A percentile compares a stretch with the other conserved stretches of the same genome.
Evolutionary conservation across 306 rosid species (phyloP).

Genomic region (Rosa rugosa): DNA sequence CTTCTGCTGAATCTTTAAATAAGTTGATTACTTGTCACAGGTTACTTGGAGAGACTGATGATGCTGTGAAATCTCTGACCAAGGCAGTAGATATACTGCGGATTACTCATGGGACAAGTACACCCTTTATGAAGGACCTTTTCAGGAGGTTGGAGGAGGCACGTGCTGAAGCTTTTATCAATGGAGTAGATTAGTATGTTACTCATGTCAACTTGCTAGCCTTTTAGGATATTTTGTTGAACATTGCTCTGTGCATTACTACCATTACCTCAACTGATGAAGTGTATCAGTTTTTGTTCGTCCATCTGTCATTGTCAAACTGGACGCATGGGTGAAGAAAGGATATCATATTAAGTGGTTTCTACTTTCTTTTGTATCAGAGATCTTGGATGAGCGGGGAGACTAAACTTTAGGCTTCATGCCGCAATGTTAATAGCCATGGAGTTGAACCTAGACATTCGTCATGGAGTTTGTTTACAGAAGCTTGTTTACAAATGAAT

Average conservation of each 20-base stretch:
- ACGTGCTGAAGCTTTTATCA: conserved; percentile 68
- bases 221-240: neutral
- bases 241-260: neutral
- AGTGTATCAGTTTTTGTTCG: neutral
- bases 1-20: neutral
- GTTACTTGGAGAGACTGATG: conserved; percentile 63
- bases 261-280: neutral
- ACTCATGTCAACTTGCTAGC: neutral
- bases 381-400: neutral
- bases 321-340: neutral
- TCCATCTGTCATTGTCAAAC: neutral
- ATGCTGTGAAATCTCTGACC: conserved; percentile 61
- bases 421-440: too few relatives aligned
- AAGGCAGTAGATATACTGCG: conserved; percentile 68
- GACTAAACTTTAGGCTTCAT: too few relatives aligned
- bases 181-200: conserved; percentile 16
- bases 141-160: conserved; percentile 81
- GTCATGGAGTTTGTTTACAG: too few relatives aligned
- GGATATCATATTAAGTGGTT: neutral
- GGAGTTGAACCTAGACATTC: too few relatives aligned
- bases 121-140: conserved; percentile 73
- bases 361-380: too few relatives aligned
- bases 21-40: conserved; percentile 31
- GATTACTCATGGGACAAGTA: conserved; percentile 77
- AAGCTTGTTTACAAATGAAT: too few relatives aligned